phyloP scores from a whole-genome alignment of 2,329 filamentous ascomycete species.

The Aspergillaceae sp. region DNA sequence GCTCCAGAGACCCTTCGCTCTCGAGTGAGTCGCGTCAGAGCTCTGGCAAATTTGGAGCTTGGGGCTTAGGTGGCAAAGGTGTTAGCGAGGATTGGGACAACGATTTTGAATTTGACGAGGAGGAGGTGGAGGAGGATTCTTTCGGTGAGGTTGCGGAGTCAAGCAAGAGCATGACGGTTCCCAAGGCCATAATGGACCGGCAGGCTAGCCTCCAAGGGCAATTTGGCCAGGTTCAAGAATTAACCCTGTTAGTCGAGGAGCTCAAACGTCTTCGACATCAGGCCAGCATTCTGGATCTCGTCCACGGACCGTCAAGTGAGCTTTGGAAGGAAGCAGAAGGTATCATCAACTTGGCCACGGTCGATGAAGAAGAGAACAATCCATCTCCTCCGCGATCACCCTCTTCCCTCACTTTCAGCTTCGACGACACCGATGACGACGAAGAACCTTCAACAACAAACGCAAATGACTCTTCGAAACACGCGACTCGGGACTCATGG shows the following conservation, averaged over 20 bases:
- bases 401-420: constrained; percentile 50
- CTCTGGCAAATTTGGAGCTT: constrained; percentile 54
- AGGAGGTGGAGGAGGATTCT: constrained; percentile 38
- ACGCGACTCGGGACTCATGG: constrained; percentile 24
- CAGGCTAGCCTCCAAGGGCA: constrained; percentile 59
- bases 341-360: constrained; percentile 58
- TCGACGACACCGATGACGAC: constrained; percentile 52
- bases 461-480: constrained; percentile 20
- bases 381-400: constrained; percentile 45
- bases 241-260: constrained; percentile 57
- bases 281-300: constrained; percentile 45
- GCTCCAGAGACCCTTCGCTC: constrained; percentile 44
- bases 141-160: constrained; percentile 33
- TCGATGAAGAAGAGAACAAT: constrained; percentile 51
- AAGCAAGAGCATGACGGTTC: constrained; percentile 40
- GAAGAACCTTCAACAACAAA: constrained; percentile 35
- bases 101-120: constrained; percentile 57
- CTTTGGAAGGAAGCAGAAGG: constrained; percentile 59
- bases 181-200: constrained; percentile 54
- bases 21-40: constrained; percentile 43
- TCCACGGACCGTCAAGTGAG: constrained; percentile 45
- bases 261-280: constrained; percentile 53
- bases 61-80: constrained; percentile 58
- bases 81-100: constrained; percentile 62
- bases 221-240: constrained; percentile 55